Conservation (phyloP, 2,329 filamentous ascomycete species). For the Botrytis galanthina region DNA sequence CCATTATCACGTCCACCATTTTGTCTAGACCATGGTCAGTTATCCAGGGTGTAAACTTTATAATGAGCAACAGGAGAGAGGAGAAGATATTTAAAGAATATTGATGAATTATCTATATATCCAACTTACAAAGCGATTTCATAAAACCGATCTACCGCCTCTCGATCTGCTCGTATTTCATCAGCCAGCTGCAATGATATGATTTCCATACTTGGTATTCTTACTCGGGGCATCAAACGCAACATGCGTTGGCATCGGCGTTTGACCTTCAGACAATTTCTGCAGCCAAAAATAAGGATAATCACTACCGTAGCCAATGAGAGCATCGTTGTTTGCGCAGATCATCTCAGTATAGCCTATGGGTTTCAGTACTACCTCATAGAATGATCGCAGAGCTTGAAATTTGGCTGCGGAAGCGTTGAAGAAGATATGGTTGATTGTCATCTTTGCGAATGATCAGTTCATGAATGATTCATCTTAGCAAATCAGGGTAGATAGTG, state of each 20-base stretch:
- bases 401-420: neutral
- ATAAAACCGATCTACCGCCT: neutral
- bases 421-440: neutral
- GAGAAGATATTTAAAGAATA: fast-evolving
- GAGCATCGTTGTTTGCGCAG: neutral
- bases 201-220: neutral
- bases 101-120: neutral
- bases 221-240: neutral
- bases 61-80: fast-evolving
- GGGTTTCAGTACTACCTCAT: neutral
- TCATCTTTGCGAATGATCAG: neutral
- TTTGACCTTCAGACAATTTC: neutral
- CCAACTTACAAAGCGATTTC: neutral
- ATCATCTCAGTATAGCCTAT: neutral
- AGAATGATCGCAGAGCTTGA: neutral
- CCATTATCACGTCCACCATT: neutral
- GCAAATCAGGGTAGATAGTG: too few relatives aligned
- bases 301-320: neutral
- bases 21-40: neutral
- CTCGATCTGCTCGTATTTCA: neutral
- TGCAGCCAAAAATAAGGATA: neutral
- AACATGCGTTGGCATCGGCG: neutral
- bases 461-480: neutral
- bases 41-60: neutral
- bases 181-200: neutral